These are phyloP conservation scores for Fragilariopsis cylindrus DNA, from an alignment of 108 stramenopile species.

Conservation along the genomic window DNA sequence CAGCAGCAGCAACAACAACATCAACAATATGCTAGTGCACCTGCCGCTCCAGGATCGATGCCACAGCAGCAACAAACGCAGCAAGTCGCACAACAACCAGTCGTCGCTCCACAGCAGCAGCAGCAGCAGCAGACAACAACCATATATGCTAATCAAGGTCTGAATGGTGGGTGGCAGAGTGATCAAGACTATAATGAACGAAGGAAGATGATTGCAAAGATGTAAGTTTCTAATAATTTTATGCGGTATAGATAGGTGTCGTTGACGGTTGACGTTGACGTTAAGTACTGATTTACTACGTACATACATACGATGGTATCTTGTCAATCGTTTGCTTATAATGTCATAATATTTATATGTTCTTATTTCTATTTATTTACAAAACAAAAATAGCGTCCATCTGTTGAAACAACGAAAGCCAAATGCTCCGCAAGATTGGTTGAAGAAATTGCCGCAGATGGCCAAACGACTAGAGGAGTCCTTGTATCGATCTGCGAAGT, in stretches of 20 bases:
- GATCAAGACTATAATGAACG: conserved; percentile 86
- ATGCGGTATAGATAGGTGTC: neutral
- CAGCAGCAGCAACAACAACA: conserved; percentile 11
- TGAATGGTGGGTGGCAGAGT: conserved; percentile 92
- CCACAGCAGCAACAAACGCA: conserved; percentile 42
- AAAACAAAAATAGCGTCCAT: conserved; percentile 62
- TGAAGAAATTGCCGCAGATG: conserved; percentile 96
- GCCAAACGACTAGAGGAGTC: conserved; percentile 94
- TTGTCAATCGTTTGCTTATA: neutral
- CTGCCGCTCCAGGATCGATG: conserved; percentile 25
- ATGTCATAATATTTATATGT: neutral
- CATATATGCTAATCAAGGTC: conserved; percentile 56
- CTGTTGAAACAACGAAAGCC: conserved; percentile 93
- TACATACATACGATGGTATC: neutral
- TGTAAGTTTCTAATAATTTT: conserved; percentile 52
- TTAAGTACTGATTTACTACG: neutral
- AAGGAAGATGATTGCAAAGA: conserved; percentile 93
- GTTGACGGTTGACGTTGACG: neutral
- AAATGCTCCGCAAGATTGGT: conserved; percentile 94
- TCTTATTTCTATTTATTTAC: neutral
- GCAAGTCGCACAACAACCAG: conserved; percentile 30
- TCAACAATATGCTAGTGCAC: conserved; percentile 31
- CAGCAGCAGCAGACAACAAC: conserved; percentile 42
- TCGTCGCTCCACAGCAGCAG: conserved; percentile 28
- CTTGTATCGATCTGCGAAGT: conserved; percentile 87